A percentile compares a stretch with the other conserved stretches of the same genome.
These are phyloP conservation scores for Lasiosphaeria miniovina DNA, from an alignment of 495 filamentous ascomycete genomes.

Conservation along the genomic window DNA sequence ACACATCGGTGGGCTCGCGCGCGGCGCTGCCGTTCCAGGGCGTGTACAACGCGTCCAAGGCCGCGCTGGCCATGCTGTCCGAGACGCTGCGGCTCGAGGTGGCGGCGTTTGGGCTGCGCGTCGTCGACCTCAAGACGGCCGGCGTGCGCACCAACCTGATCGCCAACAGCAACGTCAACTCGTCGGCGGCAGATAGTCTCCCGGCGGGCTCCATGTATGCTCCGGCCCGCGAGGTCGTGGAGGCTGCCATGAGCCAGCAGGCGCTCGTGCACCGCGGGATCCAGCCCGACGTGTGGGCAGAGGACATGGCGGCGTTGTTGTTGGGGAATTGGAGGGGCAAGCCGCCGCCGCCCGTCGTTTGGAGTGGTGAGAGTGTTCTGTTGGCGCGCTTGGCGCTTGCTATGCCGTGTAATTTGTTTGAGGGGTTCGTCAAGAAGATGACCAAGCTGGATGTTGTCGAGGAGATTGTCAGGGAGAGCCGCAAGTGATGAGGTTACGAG, in stretches of 20 bases:
- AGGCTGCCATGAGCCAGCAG: slow-evolving; percentile 19
- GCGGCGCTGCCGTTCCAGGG: slow-evolving; percentile 40
- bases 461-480: slow-evolving; percentile 5
- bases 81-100: slow-evolving; percentile 53
- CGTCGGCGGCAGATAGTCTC: neutral
- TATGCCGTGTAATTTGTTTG: slow-evolving; percentile 11
- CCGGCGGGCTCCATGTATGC: slow-evolving; percentile 9
- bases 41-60: slow-evolving; percentile 54
- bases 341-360: slow-evolving; percentile 10
- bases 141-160: slow-evolving; percentile 21
- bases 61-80: slow-evolving; percentile 44
- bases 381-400: slow-evolving; percentile 5
- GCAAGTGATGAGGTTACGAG: neutral
- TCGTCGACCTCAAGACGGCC: slow-evolving; percentile 32
- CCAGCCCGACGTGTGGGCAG: slow-evolving; percentile 13
- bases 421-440: slow-evolving; percentile 13
- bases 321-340: neutral
- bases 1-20: slow-evolving; percentile 25
- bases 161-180: slow-evolving; percentile 1
- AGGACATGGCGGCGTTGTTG: slow-evolving; percentile 10
- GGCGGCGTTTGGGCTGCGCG: slow-evolving; percentile 45
- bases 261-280: slow-evolving; percentile 4
- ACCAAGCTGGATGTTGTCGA: slow-evolving; percentile 16
- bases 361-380: slow-evolving; percentile 9
- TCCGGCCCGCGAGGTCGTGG: slow-evolving; percentile 21